Evolutionary conservation across 257 asterid genomes (phyloP).

Genomic region (Rauvolfia tetraphylla): DNA sequence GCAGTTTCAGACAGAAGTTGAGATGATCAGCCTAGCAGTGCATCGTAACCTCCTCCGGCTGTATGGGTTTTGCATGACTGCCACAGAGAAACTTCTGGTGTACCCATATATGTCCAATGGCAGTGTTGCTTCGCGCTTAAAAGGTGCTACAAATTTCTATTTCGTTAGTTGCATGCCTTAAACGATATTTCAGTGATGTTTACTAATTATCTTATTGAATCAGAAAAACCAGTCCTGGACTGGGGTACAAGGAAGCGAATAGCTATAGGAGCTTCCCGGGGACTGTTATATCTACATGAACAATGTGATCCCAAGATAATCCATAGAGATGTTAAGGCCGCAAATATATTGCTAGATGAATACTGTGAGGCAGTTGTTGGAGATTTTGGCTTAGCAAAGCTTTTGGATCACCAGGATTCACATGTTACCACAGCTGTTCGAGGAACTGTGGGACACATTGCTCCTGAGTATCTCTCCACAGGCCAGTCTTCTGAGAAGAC

Average conservation of each 20-base stretch:
- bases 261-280: slow-evolving; percentile 91
- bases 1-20: slow-evolving; percentile 94
- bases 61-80: slow-evolving; percentile 83
- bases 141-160: slow-evolving; percentile 37
- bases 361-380: slow-evolving; percentile 97
- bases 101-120: slow-evolving; percentile 97
- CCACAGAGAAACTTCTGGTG: slow-evolving; percentile 77
- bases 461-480: slow-evolving; percentile 93
- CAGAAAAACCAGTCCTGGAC: slow-evolving; percentile 84
- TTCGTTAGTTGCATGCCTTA: background rate
- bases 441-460: slow-evolving; percentile 98
- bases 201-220: slow-evolving; percentile 9
- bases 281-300: slow-evolving; percentile 85
- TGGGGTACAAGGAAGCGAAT: slow-evolving; percentile 85
- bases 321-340: slow-evolving; percentile 97
- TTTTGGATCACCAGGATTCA: slow-evolving; percentile 84
- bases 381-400: slow-evolving; percentile 97
- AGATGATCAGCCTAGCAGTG: slow-evolving; percentile 92
- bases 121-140: slow-evolving; percentile 95
- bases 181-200: background rate
- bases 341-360: slow-evolving; percentile 87
- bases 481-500: slow-evolving; percentile 99
- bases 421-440: slow-evolving; percentile 98
- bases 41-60: slow-evolving; percentile 89
- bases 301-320: slow-evolving; percentile 99